Conservation (phyloP, 768 basidiomycete species). For the Mycena rosella region DNA sequence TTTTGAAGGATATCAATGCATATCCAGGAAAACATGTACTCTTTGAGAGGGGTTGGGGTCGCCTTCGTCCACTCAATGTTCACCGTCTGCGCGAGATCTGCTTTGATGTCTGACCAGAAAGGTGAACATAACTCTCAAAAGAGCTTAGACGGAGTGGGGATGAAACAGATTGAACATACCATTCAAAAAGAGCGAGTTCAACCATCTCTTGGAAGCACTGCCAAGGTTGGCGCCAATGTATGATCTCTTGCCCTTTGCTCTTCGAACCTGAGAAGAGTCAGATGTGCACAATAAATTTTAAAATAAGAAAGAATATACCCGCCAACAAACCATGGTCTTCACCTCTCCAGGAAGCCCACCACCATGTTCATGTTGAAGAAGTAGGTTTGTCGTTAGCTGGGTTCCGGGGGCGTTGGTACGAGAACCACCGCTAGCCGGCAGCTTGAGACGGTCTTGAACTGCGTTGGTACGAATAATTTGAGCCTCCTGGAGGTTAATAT, state of each 20-base stretch:
- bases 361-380: not conserved
- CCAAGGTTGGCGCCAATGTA: not conserved
- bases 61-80: slow-evolving; percentile 2
- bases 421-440: not conserved
- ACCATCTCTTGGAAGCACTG: not conserved
- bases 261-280: not conserved
- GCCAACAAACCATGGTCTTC: slow-evolving; percentile 11
- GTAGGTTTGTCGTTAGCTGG: not conserved
- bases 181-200: not conserved
- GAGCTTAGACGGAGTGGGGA: too few species aligned
- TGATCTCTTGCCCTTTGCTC: not conserved
- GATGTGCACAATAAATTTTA: not conserved
- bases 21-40: too few species aligned
- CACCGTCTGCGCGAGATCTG: not conserved
- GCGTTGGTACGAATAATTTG: not conserved
- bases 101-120: not conserved
- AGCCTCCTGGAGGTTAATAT: not conserved
- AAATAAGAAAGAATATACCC: not conserved
- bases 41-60: not conserved
- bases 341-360: slow-evolving; percentile 11
- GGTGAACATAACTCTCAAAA: too few species aligned
- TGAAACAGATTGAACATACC: not conserved
- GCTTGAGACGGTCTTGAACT: not conserved
- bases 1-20: not conserved
- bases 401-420: not conserved